Percentiles rank a stretch among this genome's conserved stretches.
Conservation (phyloP, 1,284 basidiomycete genomes). For the Ustilago cynodontis region DNA sequence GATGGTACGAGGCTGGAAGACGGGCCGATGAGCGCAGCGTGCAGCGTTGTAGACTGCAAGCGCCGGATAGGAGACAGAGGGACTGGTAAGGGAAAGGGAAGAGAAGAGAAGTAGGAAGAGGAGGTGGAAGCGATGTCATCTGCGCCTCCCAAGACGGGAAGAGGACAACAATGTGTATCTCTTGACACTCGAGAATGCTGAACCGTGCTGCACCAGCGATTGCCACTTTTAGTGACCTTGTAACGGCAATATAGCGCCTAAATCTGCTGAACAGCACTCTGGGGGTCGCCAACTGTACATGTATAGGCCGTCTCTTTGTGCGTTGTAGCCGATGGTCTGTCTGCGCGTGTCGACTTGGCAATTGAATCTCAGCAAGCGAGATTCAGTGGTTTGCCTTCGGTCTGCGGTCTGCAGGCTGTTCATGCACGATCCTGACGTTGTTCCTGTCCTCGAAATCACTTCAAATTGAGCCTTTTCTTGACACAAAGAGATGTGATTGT, state of each 20-base stretch:
- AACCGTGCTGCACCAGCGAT: background rate
- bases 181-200: slow-evolving; percentile 1
- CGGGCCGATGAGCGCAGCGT: background rate
- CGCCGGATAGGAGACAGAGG: background rate
- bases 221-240: background rate
- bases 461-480: background rate
- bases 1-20: slow-evolving; percentile 1
- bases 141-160: background rate
- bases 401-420: background rate
- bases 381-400: background rate
- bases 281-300: too few relatives aligned
- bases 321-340: background rate
- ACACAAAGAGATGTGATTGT: background rate
- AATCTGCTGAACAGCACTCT: background rate
- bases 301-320: background rate
- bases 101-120: background rate
- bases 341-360: background rate
- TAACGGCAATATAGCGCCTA: background rate
- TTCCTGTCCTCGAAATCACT: background rate
- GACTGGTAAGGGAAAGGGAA: background rate
- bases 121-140: background rate
- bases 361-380: slow-evolving; percentile 1
- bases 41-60: background rate
- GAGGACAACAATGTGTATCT: background rate
- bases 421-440: slow-evolving; percentile 23